Conservation (phyloP, 305 asterid genomes). For the Stenogyne calaminthoides region DNA sequence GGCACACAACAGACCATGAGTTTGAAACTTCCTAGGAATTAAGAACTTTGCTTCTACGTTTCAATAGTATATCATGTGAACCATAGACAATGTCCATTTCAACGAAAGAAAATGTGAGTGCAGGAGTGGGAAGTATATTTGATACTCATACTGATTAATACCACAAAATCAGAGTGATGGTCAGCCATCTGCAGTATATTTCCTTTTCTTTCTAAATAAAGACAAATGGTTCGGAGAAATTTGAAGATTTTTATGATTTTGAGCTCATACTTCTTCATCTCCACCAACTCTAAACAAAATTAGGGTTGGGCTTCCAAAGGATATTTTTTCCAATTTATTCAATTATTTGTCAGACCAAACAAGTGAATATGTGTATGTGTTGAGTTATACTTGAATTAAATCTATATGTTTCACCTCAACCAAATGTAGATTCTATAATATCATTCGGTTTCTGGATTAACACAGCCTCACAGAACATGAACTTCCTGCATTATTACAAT, state of each 20-base stretch:
- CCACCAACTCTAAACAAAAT: neutral
- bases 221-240: neutral
- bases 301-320: no score
- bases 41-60: constrained; percentile 8
- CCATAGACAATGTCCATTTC: neutral
- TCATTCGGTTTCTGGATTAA: neutral
- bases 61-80: constrained; percentile 2
- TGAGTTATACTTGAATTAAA: neutral
- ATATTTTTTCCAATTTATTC: neutral
- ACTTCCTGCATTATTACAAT: neutral
- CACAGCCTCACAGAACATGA: neutral
- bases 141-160: neutral
- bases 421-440: neutral
- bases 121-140: no score
- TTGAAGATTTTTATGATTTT: neutral
- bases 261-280: neutral
- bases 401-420: neutral
- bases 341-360: neutral
- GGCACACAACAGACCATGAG: constrained; percentile 4
- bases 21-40: constrained; percentile 12
- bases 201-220: neutral
- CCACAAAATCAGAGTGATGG: neutral
- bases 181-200: neutral
- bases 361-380: neutral
- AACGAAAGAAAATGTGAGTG: neutral